Evolutionary conservation across 257 asterid genomes (phyloP).

Genomic region (Nicotiana sylvestris): DNA sequence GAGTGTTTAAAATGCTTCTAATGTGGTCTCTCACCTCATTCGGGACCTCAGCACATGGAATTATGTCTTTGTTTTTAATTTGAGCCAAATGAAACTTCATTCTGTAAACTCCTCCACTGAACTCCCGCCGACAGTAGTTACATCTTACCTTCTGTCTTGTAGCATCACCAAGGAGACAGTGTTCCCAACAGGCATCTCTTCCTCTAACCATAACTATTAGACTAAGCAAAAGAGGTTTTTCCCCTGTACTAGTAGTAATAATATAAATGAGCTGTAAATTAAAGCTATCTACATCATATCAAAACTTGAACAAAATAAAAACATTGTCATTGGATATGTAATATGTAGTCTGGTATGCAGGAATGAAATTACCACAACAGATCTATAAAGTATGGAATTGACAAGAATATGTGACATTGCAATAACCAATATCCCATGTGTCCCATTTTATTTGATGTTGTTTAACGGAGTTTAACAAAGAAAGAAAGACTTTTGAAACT

Average conservation of each 20-base stretch:
- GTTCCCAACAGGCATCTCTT: slow-evolving; percentile 50
- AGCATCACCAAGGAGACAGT: slow-evolving; percentile 45
- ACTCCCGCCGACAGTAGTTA: slow-evolving; percentile 43
- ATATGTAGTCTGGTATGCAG: not conserved
- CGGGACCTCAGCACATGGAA: slow-evolving; percentile 39
- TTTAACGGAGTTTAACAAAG: no score
- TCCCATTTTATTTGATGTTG: no score
- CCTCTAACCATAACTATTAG: slow-evolving; percentile 36
- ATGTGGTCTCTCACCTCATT: slow-evolving; percentile 30
- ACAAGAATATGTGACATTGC: not conserved
- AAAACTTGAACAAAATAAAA: not conserved
- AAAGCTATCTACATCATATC: not conserved
- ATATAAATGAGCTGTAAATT: not conserved
- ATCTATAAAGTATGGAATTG: not conserved
- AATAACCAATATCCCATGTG: not conserved
- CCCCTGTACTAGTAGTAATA: not conserved
- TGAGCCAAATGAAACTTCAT: slow-evolving; percentile 51
- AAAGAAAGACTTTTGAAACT: no score
- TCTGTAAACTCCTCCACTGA: slow-evolving; percentile 49
- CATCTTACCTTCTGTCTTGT: slow-evolving; percentile 44
- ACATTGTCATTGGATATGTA: not conserved
- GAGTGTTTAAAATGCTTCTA: slow-evolving; percentile 25
- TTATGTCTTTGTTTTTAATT: slow-evolving; percentile 41
- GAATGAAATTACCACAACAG: not conserved
- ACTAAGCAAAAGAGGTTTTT: not conserved